phyloP scores from a whole-genome alignment of 2,329 filamentous ascomycete genomes.

The Claviceps humidiphila region DNA sequence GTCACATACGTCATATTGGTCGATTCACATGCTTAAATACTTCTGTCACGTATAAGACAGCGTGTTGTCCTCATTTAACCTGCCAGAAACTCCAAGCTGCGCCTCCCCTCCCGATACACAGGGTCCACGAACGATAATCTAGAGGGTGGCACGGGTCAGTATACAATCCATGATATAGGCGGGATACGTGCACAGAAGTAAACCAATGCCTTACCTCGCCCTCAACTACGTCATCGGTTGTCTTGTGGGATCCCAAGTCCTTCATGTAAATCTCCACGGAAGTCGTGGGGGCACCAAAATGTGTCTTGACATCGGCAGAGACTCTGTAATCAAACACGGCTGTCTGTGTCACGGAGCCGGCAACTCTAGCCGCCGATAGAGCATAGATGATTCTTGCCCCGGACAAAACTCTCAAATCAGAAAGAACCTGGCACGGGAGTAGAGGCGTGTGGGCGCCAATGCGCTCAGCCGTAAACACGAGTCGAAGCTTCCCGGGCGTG shows the following conservation, averaged over 20 bases:
- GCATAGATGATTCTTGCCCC: slow-evolving; percentile 75
- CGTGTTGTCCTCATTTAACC: slow-evolving; percentile 60
- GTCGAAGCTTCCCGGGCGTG: slow-evolving; percentile 59
- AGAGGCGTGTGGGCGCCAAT: slow-evolving; percentile 47
- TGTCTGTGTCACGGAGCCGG: slow-evolving; percentile 79
- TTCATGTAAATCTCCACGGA: slow-evolving; percentile 65
- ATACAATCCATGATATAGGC: not conserved
- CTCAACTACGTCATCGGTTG: slow-evolving; percentile 45
- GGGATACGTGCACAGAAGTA: not conserved
- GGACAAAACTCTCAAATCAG: slow-evolving; percentile 70
- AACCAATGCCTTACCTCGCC: slow-evolving; percentile 44
- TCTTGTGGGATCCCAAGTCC: slow-evolving; percentile 46
- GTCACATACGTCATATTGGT: too few species aligned
- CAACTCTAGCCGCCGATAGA: slow-evolving; percentile 68
- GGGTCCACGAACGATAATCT: slow-evolving; percentile 62
- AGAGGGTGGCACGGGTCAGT: not conserved
- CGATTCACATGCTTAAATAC: too few species aligned
- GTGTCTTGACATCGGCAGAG: slow-evolving; percentile 28
- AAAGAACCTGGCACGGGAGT: slow-evolving; percentile 56
- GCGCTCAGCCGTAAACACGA: slow-evolving; percentile 69
- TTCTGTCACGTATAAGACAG: slow-evolving; percentile 38
- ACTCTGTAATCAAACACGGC: slow-evolving; percentile 76
- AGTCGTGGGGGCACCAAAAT: slow-evolving; percentile 74
- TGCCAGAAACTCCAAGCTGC: slow-evolving; percentile 48
- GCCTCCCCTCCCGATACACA: slow-evolving; percentile 57